Percentiles rank a stretch among this genome's conserved stretches.
These are phyloP conservation scores for Wickerhamiella galacta DNA, from an alignment of 805 yeast species.

Conservation along the genomic window DNA sequence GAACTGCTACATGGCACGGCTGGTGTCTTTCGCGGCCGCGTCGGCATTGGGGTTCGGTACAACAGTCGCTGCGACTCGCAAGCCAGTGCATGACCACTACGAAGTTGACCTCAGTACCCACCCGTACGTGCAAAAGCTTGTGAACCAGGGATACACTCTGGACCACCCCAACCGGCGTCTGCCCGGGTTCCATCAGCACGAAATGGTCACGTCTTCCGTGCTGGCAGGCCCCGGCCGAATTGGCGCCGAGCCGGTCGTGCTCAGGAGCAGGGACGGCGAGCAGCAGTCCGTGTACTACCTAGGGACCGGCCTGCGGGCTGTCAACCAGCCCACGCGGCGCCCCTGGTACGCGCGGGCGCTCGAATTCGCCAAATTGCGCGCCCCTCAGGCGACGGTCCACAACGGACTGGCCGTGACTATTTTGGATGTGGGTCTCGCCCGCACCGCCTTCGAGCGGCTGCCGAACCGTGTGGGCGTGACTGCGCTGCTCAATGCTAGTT, in stretches of 20 bases:
- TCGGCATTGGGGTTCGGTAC: too few relatives aligned
- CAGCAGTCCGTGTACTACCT: conserved; percentile 2
- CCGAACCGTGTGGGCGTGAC: conserved; percentile 78
- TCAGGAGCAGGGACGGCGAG: conserved; percentile 1
- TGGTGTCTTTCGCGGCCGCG: too few relatives aligned
- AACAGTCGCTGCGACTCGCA: too few relatives aligned
- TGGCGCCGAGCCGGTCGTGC: conserved; percentile 1
- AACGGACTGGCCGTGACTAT: conserved; percentile 67
- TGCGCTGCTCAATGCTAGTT: conserved; percentile 47
- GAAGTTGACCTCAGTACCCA: not conserved
- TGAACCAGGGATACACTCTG: not conserved
- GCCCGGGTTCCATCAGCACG: not conserved
- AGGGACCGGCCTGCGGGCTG: conserved; percentile 1
- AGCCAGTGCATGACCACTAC: not conserved
- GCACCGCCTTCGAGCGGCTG: conserved; percentile 56
- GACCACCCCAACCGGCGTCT: not conserved
- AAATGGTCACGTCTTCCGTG: conserved; percentile 3
- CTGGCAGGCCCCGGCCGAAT: conserved; percentile 2
- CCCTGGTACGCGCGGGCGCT: not conserved
- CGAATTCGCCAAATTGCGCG: not conserved
- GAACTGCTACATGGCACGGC: too few relatives aligned
- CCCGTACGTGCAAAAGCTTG: not conserved
- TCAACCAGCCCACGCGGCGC: not conserved
- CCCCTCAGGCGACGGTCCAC: conserved; percentile 41
- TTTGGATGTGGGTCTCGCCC: conserved; percentile 56